Evolutionary conservation across 305 asterid genomes (phyloP), one percentile per base, ranked within the genome.

Genomic region (Fraxinus nigra): DNA sequence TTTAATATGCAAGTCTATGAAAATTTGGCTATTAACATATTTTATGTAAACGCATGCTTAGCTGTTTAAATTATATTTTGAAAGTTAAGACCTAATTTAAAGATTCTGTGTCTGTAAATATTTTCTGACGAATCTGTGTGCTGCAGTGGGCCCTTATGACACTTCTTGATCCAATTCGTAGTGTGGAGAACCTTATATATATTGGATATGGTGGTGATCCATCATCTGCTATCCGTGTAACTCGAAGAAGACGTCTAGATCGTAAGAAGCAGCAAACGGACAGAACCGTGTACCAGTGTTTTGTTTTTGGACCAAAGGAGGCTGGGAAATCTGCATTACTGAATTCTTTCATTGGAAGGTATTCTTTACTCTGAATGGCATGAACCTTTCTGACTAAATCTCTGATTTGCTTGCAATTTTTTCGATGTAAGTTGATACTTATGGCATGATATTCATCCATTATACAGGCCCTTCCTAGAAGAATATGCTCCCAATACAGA

Each of bases 141-240:
- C 11, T 84, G 86, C 96, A 94, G 99, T 96, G 99, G 99, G 91
- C 97, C 77, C 93, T 96, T 82, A 94, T 94, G 98, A 90, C 98
- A 73, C 98, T 96, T 89, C 87, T 94, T 80, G 98, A 96, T 81
- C 98, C 99, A 77, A 86, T 94, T 79, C 91, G 86, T 84, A 90
- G 93, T 77, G 91, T 94, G 78, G 99, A 94, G 90, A 88, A 91
- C 88, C 98, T 96, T 79, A 89, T 93, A 85, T 96, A 93, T 86
- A 89, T 92, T 78, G 98, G 98, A 85, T 96, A 91, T 91, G 95
- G 95, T 72, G 93, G 93, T 82, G 99, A 96, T 85, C 91, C 96
- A 30, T 87, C 95, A 82, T 86, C 97, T 83, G 95, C 99, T 78
- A 85, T 91, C 65, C 98, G 95, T 75, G 85, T 94, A 63, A 92